These are phyloP conservation scores for Wakefieldia striispora DNA, from an alignment of 768 basidiomycete species.

Conservation along the genomic window DNA sequence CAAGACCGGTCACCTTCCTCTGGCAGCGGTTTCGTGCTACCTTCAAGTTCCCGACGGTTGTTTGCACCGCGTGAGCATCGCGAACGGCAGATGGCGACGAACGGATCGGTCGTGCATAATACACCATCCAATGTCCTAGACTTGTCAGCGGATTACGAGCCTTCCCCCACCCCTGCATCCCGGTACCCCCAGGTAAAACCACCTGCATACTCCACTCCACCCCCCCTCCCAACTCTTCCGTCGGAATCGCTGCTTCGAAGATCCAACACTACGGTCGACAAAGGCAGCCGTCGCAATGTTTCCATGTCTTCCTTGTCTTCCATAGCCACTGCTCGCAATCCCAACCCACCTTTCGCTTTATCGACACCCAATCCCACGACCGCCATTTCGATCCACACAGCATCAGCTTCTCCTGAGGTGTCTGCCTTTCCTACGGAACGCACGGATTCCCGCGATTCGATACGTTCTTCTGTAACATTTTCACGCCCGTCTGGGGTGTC, in stretches of 20 bases:
- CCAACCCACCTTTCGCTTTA: conserved; percentile 43
- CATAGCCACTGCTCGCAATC: conserved; percentile 44
- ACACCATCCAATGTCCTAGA: conserved; percentile 29
- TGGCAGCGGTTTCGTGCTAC: conserved; percentile 18
- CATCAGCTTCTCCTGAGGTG: conserved; percentile 44
- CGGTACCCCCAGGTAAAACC: conserved; percentile 36
- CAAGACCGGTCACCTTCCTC: conserved; percentile 26
- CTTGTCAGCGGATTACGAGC: conserved; percentile 37
- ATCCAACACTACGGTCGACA: conserved; percentile 24
- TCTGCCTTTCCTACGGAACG: conserved; percentile 37
- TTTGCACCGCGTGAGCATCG: conserved; percentile 58
- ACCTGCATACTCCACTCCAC: conserved; percentile 51
- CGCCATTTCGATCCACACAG: conserved; percentile 63
- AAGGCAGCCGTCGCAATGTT: conserved; percentile 37
- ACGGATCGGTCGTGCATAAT: conserved; percentile 14
- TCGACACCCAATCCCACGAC: conserved; percentile 63
- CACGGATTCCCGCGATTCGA: conserved; percentile 46
- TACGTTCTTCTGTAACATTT: conserved; percentile 55
- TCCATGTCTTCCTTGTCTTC: conserved; percentile 47
- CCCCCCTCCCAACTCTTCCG: conserved; percentile 57
- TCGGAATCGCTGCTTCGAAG: conserved; percentile 48
- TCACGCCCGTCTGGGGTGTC: conserved; percentile 59
- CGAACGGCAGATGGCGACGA: conserved; percentile 34
- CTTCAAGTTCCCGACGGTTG: conserved; percentile 47
- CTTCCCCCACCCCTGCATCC: conserved; percentile 45